Percentiles rank a stretch among this genome's conserved stretches.
phyloP scores from a whole-genome alignment of 2,329 filamentous ascomycete genomes.

The Monosporascus ibericus region DNA sequence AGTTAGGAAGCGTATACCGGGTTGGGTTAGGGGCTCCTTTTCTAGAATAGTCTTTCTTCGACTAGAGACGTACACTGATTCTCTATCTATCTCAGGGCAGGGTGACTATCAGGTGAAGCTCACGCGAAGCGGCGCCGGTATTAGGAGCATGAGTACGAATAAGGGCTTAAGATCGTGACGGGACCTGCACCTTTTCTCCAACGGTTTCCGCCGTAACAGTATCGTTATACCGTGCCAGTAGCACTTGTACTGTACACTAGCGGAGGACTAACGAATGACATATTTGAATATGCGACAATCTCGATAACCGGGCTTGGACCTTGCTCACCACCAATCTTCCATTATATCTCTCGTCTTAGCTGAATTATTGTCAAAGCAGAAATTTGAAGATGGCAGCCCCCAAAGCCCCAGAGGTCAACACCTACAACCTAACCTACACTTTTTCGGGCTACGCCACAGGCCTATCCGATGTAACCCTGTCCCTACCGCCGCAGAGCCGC shows the following conservation, averaged over 20 bases:
- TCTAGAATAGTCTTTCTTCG: no score
- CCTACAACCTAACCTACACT: conserved; percentile 74
- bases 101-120: no score
- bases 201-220: not conserved
- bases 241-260: not conserved
- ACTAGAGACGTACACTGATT: no score
- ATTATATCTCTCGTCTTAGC: not conserved
- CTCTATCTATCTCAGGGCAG: no score
- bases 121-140: no score
- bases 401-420: conserved; percentile 57
- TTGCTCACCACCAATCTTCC: not conserved
- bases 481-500: conserved; percentile 75
- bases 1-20: no score
- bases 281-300: not conserved
- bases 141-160: no score
- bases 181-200: not conserved
- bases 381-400: conserved; percentile 22
- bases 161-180: no score
- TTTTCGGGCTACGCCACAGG: conserved; percentile 85
- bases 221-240: not conserved
- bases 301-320: no score
- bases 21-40: no score
- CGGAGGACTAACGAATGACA: not conserved
- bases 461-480: conserved; percentile 64
- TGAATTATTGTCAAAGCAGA: not conserved